Evolutionary conservation across 2,329 filamentous ascomycete species (phyloP).

Genomic region (Talaromyces rugulosus): DNA sequence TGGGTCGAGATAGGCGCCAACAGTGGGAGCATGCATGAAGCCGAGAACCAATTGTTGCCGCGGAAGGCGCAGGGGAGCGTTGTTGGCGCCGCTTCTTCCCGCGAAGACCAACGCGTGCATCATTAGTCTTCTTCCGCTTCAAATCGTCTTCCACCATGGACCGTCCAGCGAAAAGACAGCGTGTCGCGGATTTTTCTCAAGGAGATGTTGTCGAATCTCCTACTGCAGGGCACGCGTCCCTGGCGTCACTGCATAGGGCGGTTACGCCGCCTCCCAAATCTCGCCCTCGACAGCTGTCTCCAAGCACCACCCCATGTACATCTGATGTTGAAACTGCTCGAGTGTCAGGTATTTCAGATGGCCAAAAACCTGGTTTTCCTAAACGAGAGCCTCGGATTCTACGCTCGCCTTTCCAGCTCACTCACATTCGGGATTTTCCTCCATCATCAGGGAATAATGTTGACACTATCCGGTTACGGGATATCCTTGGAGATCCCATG

Average conservation of each 20-base stretch:
- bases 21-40: background rate
- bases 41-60: background rate
- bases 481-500: constrained; percentile 69
- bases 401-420: constrained; percentile 68
- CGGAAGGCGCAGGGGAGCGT: background rate
- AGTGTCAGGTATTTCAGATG: background rate
- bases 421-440: constrained; percentile 62
- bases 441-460: constrained; percentile 53
- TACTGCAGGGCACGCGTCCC: background rate
- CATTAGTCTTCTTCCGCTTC: background rate
- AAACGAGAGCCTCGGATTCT: constrained; percentile 24
- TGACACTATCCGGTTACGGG: constrained; percentile 61
- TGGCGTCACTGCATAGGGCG: constrained; percentile 27
- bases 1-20: background rate
- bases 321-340: background rate
- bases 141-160: background rate
- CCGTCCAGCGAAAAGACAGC: constrained; percentile 4
- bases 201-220: background rate
- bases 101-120: background rate
- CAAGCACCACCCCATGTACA: background rate
- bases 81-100: background rate
- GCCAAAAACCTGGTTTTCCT: background rate
- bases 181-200: background rate
- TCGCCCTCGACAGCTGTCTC: background rate
- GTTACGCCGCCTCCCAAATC: constrained; percentile 24